Evolutionary conservation across 2,329 filamentous ascomycete genomes (phyloP).

Genomic region (Epicoccum nigrum): DNA sequence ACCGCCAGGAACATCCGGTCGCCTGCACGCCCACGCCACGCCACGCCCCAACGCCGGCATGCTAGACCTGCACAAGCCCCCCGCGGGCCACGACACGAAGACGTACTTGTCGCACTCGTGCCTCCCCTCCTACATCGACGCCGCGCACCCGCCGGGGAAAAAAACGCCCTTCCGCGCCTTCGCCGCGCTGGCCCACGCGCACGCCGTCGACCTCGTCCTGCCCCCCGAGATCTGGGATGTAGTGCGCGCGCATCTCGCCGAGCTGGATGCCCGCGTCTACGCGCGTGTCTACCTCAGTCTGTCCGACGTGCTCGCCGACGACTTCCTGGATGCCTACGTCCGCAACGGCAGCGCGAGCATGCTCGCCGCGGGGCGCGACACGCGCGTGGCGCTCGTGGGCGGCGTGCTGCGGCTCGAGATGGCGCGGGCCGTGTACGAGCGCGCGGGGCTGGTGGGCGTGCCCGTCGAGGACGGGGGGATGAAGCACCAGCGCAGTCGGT

Average conservation of each 20-base stretch:
- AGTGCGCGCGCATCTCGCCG: conserved; percentile 60
- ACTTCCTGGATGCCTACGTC: conserved; percentile 84
- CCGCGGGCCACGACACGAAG: conserved; percentile 59
- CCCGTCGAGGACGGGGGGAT: conserved; percentile 63
- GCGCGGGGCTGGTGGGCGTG: conserved; percentile 78
- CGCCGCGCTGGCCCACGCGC: conserved; percentile 67
- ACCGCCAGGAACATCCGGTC: neutral
- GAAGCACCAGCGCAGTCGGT: conserved; percentile 73
- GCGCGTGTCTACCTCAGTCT: conserved; percentile 75
- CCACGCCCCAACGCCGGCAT: neutral
- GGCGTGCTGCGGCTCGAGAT: conserved; percentile 77
- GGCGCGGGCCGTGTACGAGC: conserved; percentile 81
- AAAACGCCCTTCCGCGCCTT: conserved; percentile 78
- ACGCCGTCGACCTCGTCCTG: conserved; percentile 75
- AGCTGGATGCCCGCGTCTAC: conserved; percentile 57
- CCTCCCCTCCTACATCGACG: conserved; percentile 71
- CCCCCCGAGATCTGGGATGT: conserved; percentile 66
- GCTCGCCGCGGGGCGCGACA: conserved; percentile 81
- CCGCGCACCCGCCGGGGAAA: conserved; percentile 61
- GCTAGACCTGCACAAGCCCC: conserved; percentile 43
- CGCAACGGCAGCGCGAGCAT: conserved; percentile 82
- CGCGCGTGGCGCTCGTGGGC: conserved; percentile 72
- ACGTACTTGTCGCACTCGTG: conserved; percentile 75
- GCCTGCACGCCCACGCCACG: neutral
- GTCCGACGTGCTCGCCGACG: conserved; percentile 70